Evolutionary conservation across 805 yeast genomes (phyloP).

Genomic region (Teunomyces panamensis): DNA sequence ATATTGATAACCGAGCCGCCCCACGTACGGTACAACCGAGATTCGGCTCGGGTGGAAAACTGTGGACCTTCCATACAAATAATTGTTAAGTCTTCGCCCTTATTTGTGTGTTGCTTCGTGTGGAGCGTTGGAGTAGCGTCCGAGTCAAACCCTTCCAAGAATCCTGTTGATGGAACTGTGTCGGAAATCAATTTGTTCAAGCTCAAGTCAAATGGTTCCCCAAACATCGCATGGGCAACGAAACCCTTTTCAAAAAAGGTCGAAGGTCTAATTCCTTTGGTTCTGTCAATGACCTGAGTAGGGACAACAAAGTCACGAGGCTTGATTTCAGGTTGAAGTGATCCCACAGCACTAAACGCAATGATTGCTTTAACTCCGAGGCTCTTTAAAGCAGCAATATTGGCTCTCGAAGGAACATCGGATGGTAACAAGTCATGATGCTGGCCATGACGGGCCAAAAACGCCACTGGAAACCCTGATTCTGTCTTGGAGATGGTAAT

Average conservation of each 20-base stretch:
- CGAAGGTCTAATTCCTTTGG: constrained; percentile 89
- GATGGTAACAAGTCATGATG: constrained; percentile 88
- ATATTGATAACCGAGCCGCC: constrained; percentile 96
- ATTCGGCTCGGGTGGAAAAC: constrained; percentile 95
- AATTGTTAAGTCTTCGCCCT: constrained; percentile 71
- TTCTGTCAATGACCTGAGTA: constrained; percentile 92
- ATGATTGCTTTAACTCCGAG: constrained; percentile 84
- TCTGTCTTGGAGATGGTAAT: constrained; percentile 83
- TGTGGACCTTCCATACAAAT: constrained; percentile 99
- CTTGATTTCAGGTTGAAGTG: constrained; percentile 79
- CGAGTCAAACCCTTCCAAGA: constrained; percentile 51
- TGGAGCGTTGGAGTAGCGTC: constrained; percentile 50
- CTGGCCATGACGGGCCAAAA: constrained; percentile 90
- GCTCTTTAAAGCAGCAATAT: constrained; percentile 90
- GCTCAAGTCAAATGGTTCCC: constrained; percentile 88
- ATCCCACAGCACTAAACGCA: constrained; percentile 96
- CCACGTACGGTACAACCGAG: constrained; percentile 77
- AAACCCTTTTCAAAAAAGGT: constrained; percentile 90
- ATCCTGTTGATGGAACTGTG: constrained; percentile 39
- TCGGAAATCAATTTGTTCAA: constrained; percentile 66
- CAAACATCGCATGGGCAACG: constrained; percentile 96
- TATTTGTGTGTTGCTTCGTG: constrained; percentile 54
- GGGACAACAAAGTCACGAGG: constrained; percentile 98
- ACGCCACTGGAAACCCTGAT: constrained; percentile 82
- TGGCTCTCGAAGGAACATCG: constrained; percentile 90